Base-by-base conservation (phyloP, 73 alveolate genomes). In the Paramecium pentaurelia region DNA sequence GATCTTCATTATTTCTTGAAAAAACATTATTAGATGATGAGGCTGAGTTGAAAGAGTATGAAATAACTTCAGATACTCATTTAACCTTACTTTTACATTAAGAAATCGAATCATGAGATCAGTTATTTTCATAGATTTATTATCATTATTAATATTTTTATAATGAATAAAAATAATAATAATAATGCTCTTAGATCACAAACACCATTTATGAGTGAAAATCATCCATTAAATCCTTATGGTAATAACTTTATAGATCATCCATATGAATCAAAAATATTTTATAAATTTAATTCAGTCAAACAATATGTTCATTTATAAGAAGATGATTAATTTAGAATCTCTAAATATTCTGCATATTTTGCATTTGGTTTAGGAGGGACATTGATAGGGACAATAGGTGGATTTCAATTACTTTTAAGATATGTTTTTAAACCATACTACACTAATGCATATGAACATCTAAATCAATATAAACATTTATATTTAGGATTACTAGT, bases 221-320 rank as follows among this genome's bases (percentile, higher is more conserved):
- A 75, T 73, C 71, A 89, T 71, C 92, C 94, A 6, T 71, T 77
- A 12, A 89, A 89, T 32, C 94, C 94, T 71, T 89, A 89, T 71
- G 94, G 94, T 6, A 47, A 40, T 85, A 89, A 89, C 75, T 89
- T 58, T 47, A 49, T 71, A 12, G 92, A 89, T 22, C 88, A 71
- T 14, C 73, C 68, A 28, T 89, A 89, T 89, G 94, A 89, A 73
- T 45, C 94, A 12, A 89, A 89, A 51, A 30, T 89, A 20, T 45
- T 89, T 71, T 89, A 89, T 71, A 89, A 89, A 54, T 89, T 71
- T 34, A 40, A 64, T 18, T 60, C 68, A 12, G 71, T 89, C 28
- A 89, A 89, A 54, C 54, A 71, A 14, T 68, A 71, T 49, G 92
- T 89, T 3, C 94, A 71, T 83, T 51, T 89, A 10, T 64, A 60